Evolutionary conservation across 108 stramenopile genomes (phyloP).

Genomic region (Aurantiochytrium sp.): DNA sequence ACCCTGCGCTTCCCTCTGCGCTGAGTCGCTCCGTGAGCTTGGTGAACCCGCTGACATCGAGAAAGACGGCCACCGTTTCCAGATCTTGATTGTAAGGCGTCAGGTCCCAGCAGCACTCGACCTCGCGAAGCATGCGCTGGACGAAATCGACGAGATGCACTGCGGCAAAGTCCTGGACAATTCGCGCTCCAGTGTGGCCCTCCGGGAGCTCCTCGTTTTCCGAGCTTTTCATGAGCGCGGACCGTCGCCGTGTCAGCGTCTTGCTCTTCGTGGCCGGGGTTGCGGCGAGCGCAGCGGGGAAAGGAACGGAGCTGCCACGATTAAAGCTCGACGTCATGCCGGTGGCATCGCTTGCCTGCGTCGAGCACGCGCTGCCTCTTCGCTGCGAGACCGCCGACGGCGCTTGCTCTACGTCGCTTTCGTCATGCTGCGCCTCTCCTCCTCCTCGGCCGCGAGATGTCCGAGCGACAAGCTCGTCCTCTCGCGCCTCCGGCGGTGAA

Average conservation of each 20-base stretch:
- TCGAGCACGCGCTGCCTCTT: no score
- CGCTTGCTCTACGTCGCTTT: no score
- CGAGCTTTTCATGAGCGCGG: not conserved
- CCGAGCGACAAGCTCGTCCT: no score
- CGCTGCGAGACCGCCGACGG: no score
- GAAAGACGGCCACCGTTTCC: conserved; percentile 56
- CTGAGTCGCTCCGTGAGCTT: conserved; percentile 52
- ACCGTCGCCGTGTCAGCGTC: not conserved
- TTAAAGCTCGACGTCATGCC: no score
- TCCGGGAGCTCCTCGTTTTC: not conserved
- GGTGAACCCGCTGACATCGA: conserved; percentile 62
- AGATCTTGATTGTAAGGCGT: not conserved
- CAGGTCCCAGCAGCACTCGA: not conserved
- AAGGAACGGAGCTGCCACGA: no score
- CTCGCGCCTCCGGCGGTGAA: no score
- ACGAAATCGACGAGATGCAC: not conserved
- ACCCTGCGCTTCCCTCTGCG: conserved; percentile 38
- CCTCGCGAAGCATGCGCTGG: not conserved
- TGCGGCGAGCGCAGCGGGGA: not conserved
- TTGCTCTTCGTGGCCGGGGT: not conserved
- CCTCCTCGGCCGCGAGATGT: no score
- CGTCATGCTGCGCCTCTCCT: no score
- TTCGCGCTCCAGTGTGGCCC: not conserved
- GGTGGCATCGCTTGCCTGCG: no score
- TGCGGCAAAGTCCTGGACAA: not conserved